Evolutionary conservation across 805 yeast genomes (phyloP), one percentile per base, ranked within the genome.

Genomic region (Huiozyma sinensis): DNA sequence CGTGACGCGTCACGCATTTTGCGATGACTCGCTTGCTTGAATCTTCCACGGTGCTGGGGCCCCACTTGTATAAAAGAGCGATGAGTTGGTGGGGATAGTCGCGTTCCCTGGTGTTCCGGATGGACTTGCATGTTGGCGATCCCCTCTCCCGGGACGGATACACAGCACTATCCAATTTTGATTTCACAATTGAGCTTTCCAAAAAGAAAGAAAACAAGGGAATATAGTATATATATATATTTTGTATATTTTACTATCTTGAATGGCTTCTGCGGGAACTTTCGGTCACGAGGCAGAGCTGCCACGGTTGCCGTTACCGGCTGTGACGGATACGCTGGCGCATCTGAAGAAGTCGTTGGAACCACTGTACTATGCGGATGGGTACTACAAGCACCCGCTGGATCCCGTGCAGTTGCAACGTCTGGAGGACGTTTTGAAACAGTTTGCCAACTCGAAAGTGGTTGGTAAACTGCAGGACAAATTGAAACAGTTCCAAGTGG

Each of bases 301-400:
- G 17, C 85, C 87, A 1, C 61, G 59, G 33, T 64, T 83, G 24
- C 88, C 88, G 0, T 74, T 83, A 10, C 90, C 94, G 0, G 61
- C 68, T 9, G 54, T 82, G 5, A 46, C 60, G 1, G 53, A 70
- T 2, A 77, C 88, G 0, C 61, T 77, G 11, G 61, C 60, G 24
- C 81, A 79, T 53, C 60, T 81, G 10, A 61, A 77, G 30, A 63
- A 66, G 5, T 76, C 86, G 0, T 52, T 83, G 32, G 71, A 76
- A 52, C 90, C 90, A 0, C 58, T 83, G 43, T 61, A 80, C 24
- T 61, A 75, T 17, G 63, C 65, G 0, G 79, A 73, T 2, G 83
- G 80, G 35, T 76, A 72, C 50, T 57, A 57, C 43, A 51, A 52
- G 39, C 59, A 55, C 42, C 59, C 58, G 1, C 45, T 53, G 36